phyloP scores from a whole-genome alignment of 352 stramenopile genomes.

The Globisporangium ultimum region DNA sequence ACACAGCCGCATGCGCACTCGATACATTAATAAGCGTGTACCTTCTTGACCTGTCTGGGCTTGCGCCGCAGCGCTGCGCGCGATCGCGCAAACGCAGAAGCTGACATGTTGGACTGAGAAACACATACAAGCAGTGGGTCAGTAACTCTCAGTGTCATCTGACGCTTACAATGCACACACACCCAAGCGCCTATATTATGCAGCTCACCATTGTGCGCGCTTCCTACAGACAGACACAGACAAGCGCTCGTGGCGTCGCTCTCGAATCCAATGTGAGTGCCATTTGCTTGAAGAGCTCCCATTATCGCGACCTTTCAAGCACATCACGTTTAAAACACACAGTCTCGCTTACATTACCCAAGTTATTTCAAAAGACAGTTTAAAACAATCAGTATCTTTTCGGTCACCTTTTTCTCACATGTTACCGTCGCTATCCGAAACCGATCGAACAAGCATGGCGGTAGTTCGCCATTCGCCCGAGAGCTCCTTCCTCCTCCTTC shows the following conservation, averaged over 20 bases:
- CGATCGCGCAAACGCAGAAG: slow-evolving; percentile 62
- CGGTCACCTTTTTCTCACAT: background rate
- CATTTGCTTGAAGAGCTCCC: too few relatives aligned
- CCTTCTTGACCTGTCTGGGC: slow-evolving; percentile 62
- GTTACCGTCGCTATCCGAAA: background rate
- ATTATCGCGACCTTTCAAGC: slow-evolving; percentile 6
- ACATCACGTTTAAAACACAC: background rate
- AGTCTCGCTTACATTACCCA: background rate
- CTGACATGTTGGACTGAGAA: slow-evolving; percentile 37
- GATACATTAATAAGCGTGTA: background rate
- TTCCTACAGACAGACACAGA: too few relatives aligned
- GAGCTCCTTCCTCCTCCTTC: too few relatives aligned
- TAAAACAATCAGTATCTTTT: background rate
- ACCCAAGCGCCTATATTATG: background rate
- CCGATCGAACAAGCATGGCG: background rate
- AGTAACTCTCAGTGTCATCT: background rate
- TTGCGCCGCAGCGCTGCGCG: slow-evolving; percentile 58
- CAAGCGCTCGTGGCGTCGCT: too few relatives aligned
- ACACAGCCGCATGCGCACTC: background rate
- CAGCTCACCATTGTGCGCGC: background rate
- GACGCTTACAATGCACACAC: background rate
- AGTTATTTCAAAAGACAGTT: background rate
- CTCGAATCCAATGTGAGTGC: too few relatives aligned
- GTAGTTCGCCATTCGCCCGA: background rate
- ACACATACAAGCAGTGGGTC: background rate